phyloP scores from a whole-genome alignment of 2,329 filamentous ascomycete species.

The Bipolaris zeicola region DNA sequence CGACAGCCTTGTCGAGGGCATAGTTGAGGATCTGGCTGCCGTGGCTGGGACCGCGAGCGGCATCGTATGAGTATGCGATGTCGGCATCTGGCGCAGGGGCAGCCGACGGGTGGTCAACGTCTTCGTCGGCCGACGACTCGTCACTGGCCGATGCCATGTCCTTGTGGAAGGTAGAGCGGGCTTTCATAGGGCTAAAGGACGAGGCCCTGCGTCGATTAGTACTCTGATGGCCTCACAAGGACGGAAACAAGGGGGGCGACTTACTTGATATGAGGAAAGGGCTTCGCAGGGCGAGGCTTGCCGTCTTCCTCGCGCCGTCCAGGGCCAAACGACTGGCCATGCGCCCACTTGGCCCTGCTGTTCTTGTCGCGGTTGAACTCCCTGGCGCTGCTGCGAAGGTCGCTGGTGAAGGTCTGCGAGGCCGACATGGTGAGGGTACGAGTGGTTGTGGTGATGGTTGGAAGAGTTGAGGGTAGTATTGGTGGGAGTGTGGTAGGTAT shows the following conservation, averaged over 20 bases:
- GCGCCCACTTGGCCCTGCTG: slow-evolving; percentile 58
- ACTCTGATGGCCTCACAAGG: background rate
- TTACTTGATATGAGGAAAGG: slow-evolving; percentile 39
- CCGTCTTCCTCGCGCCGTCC: slow-evolving; percentile 44
- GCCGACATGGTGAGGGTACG: slow-evolving; percentile 48
- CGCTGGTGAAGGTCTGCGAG: slow-evolving; percentile 56
- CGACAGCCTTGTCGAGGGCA: slow-evolving; percentile 63
- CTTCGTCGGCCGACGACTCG: slow-evolving; percentile 53
- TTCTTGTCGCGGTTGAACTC: slow-evolving; percentile 59
- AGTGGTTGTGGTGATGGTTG: slow-evolving; percentile 11
- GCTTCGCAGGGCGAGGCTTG: slow-evolving; percentile 46
- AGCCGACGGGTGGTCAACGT: slow-evolving; percentile 51
- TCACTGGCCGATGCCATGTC: slow-evolving; percentile 51
- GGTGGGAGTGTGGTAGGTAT: background rate
- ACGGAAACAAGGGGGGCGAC: slow-evolving; percentile 9
- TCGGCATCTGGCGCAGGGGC: slow-evolving; percentile 57
- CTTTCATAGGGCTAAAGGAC: slow-evolving; percentile 39
- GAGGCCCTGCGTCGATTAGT: slow-evolving; percentile 30
- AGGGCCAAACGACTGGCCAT: slow-evolving; percentile 50
- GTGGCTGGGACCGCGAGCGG: slow-evolving; percentile 54
- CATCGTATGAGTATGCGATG: slow-evolving; percentile 62
- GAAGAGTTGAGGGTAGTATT: background rate
- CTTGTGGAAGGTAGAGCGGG: slow-evolving; percentile 48
- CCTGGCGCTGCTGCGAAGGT: slow-evolving; percentile 61
- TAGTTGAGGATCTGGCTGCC: slow-evolving; percentile 64